A percentile compares a stretch with the other conserved stretches of the same genome.
Conservation (phyloP, 2,329 filamentous ascomycete species). For the Blastomyces emzantsi region DNA sequence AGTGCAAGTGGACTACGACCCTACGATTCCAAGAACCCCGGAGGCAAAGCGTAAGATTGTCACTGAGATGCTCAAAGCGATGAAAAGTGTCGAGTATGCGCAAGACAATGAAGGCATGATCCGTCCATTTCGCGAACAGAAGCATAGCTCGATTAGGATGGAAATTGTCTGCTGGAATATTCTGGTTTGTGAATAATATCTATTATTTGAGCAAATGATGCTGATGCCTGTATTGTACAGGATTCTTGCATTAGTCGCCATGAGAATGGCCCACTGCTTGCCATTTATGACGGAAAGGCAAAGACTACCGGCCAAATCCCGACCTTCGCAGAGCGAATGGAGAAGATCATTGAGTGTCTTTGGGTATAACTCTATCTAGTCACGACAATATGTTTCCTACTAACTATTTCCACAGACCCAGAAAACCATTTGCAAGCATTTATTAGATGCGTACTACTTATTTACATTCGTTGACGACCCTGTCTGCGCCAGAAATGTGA, state of each 20-base stretch:
- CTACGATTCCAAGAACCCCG: constrained; percentile 21
- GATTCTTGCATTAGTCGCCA: constrained; percentile 23
- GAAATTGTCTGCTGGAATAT: constrained; percentile 29
- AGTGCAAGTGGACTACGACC: constrained; percentile 16
- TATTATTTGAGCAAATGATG: neutral
- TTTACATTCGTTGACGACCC: constrained; percentile 32
- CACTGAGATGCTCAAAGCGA: constrained; percentile 25
- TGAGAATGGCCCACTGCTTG: constrained; percentile 21
- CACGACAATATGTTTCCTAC: neutral
- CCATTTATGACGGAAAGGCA: constrained; percentile 19
- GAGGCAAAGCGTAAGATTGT: constrained; percentile 23
- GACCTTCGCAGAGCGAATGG: constrained; percentile 15
- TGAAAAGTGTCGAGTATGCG: constrained; percentile 23
- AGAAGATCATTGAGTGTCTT: constrained; percentile 18
- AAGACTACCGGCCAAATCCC: constrained; percentile 16
- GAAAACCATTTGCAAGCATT: constrained; percentile 35
- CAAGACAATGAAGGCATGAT: constrained; percentile 28
- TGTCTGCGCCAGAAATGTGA: constrained; percentile 18
- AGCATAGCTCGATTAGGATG: constrained; percentile 20
- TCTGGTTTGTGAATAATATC: constrained; percentile 18
- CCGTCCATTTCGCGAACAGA: constrained; percentile 23
- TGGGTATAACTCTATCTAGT: constrained; percentile 11
- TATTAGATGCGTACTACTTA: constrained; percentile 29
- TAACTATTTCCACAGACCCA: constrained; percentile 17
- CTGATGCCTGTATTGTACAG: constrained; percentile 14